phyloP scores from a whole-genome alignment of 176 grass and related monocot genomes.

The Oryza brachyantha region DNA sequence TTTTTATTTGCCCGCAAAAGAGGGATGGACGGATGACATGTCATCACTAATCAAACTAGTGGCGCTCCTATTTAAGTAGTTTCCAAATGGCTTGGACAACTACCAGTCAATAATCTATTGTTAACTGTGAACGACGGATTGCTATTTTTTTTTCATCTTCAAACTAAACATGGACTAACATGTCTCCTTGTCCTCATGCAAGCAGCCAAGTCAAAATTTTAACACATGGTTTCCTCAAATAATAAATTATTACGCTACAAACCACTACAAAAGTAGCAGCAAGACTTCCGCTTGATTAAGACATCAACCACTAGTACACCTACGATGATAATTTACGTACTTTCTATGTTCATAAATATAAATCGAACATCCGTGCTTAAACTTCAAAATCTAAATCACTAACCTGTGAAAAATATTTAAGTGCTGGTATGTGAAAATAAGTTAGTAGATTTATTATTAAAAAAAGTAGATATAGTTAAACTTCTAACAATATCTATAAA shows the following conservation, averaged over 20 bases:
- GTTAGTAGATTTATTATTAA: no score
- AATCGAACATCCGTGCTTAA: neutral
- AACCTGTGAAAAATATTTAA: no score
- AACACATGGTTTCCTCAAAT: neutral
- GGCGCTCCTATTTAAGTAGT: neutral
- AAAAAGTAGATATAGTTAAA: no score
- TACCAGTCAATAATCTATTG: neutral
- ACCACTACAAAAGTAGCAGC: neutral
- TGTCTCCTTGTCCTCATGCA: neutral
- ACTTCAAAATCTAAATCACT: no score
- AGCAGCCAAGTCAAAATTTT: neutral
- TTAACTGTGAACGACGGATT: neutral
- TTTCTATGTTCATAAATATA: no score
- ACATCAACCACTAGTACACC: neutral
- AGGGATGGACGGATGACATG: neutral
- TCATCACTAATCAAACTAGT: neutral
- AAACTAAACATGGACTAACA: neutral
- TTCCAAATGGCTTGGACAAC: neutral
- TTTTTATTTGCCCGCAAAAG: no score
- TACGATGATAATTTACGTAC: no score
- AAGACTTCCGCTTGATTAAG: neutral
- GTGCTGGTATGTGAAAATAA: no score
- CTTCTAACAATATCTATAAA: no score
- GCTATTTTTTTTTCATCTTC: neutral
- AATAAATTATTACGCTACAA: neutral